Evolutionary conservation across 805 yeast genomes (phyloP), one percentile per base, ranked within the genome.

Genomic region (Kazachstania psychrophila): DNA sequence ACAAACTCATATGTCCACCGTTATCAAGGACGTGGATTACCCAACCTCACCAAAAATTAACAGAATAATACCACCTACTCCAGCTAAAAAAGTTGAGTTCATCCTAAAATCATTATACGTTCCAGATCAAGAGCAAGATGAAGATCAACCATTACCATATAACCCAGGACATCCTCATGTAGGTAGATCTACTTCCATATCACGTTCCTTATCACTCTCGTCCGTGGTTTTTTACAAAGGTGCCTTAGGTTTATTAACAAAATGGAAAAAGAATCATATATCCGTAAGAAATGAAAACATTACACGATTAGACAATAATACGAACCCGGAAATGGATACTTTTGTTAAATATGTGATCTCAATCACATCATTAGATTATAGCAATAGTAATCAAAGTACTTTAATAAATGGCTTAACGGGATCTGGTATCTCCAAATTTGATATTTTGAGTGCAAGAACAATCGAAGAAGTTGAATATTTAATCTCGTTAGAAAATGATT

Each of bases 371-470:
- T 41, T 58, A 17, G 54, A 54, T 26, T 38, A 34, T 16, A 46
- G 44, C 13, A 41, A 40, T 7, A 36, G 13, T 18, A 17, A 9
- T 11, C n/a, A 12, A 5, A 15, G 13, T n/a, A 17, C 6, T 16
- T 20, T 3, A 16, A 11, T 10, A 10, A 28, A 3, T 4, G 20
- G n/a, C n/a, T n/a, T n/a, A n/a, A n/a, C n/a, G n/a, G n/a, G n/a
- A n/a, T n/a, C n/a, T n/a, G n/a, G n/a, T n/a, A 37, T 46, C n/a
- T 46, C 58, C 2, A 69, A 75, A 45, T 67, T 75, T 40, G 89
- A 81, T 56, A 61, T 78, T 7, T 56, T 82, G 39, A 75, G 85
- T 54, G 85, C 85, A 2, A 64, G 86, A 51, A 75, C 82, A 2
- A 69, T 79, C 19, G 80, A 76, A 45, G 88, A 82, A 51, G 70